Evolutionary conservation across 75 land plant genomes (phyloP), one percentile per base, ranked within the genome.

Genomic region (Ceratopteris richardii): DNA sequence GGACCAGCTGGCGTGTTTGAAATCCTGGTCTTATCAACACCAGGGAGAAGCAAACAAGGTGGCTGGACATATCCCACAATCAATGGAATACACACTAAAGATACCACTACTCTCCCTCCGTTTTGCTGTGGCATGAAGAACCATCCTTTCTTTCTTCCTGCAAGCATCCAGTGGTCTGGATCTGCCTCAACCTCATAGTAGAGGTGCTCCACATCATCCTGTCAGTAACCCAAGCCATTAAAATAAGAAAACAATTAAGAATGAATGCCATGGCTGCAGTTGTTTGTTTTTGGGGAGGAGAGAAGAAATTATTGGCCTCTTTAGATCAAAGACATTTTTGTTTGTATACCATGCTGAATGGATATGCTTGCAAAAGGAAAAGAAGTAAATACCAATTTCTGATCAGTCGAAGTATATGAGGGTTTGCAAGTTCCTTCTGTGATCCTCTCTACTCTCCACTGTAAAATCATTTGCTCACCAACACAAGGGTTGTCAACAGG

Each of bases 361-460:
- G n/a, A n/a, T n/a, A n/a, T n/a, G n/a, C n/a, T n/a, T n/a, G n/a
- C n/a, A 33, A 33, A 33, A 33, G 37, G 9, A 33, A 33, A 33
- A 33, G 9, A 33, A 33, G n/a, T n/a, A n/a, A n/a, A 33, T 33
- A 33, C 37, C 37, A 3, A 9, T 9, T 33, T 33, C 37, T 33
- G 7, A 33, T 33, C 37, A 33, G 3, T 9, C 3, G 37, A 33
- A 9, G 9, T 33, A 9, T 33, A 9, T 4, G 37, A 33, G 9
- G 54, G 5, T 12, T 2, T 52, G 54, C 28, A 26, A 14, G 23
- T 23, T 24, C 73, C 73, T 48, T 70, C 79, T 44, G 80, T 91
- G 36, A 91, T 57, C 64, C 96, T 82, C 77, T 94, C 98, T 19
- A 94, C 63, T 51, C 96, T 83, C 98, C 98, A 94, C 60, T 77